These are phyloP conservation scores for Penicillium ochrochloron DNA, from an alignment of 495 filamentous ascomycete genomes.

Conservation along the genomic window DNA sequence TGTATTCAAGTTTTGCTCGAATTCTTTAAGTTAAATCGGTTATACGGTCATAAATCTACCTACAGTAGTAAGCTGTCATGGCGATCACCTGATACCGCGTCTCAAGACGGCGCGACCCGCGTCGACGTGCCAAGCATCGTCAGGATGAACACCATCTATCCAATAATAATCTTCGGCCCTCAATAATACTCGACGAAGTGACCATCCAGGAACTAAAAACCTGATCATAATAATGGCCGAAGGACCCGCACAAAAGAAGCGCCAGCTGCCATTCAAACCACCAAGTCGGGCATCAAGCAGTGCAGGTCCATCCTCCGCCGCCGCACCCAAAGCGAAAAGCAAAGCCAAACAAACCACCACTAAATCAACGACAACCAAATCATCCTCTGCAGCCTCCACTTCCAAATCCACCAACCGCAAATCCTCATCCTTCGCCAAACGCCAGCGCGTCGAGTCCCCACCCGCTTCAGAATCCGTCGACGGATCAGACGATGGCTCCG, in stretches of 20 bases:
- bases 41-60: too few species aligned
- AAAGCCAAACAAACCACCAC: constrained; percentile 26
- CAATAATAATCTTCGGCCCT: not conserved
- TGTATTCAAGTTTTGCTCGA: too few species aligned
- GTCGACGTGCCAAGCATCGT: not conserved
- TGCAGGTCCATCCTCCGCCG: constrained; percentile 26
- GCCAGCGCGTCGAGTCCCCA: constrained; percentile 20
- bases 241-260: constrained; percentile 46
- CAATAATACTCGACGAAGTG: not conserved
- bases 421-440: constrained; percentile 23
- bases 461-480: constrained; percentile 24
- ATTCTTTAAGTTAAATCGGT: too few species aligned
- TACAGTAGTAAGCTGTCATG: not conserved
- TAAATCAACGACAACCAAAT: constrained; percentile 24
- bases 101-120: constrained; percentile 12
- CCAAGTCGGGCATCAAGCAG: constrained; percentile 41
- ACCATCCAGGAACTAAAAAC: not conserved
- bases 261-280: constrained; percentile 56
- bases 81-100: constrained; percentile 47
- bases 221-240: constrained; percentile 36
- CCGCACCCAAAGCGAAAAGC: constrained; percentile 34
- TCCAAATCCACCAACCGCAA: constrained; percentile 22
- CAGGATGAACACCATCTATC: not conserved
- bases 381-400: constrained; percentile 22
- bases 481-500: constrained; percentile 32